Conservation (phyloP, 1,139 yeast species). For the Lodderomyces parapsilosis region DNA sequence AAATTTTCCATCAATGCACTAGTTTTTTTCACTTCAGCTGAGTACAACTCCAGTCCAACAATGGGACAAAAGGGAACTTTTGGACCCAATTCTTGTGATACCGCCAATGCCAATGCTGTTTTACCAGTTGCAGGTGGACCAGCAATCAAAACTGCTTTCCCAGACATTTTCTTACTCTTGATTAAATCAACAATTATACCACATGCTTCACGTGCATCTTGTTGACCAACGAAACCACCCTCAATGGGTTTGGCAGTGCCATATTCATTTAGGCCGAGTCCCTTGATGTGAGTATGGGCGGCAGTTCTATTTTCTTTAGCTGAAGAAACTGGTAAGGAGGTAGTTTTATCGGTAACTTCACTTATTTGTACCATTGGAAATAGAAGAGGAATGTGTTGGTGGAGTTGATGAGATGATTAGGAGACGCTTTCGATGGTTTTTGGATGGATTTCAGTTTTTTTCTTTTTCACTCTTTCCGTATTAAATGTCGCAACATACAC, state of each 20-base stretch:
- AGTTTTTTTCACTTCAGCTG: conserved; percentile 98
- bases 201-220: conserved; percentile 94
- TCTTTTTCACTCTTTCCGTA: too few relatives aligned
- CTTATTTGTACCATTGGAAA: conserved; percentile 76
- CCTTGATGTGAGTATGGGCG: conserved; percentile 96
- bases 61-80: conserved; percentile 98
- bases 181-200: conserved; percentile 93
- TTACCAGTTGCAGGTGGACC: conserved; percentile 99
- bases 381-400: background rate
- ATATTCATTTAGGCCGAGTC: conserved; percentile 88
- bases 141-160: conserved; percentile 91
- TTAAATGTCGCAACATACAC: too few relatives aligned
- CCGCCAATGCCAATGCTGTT: conserved; percentile 93
- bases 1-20: conserved; percentile 97
- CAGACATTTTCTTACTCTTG: conserved; percentile 90
- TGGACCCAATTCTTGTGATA: conserved; percentile 96
- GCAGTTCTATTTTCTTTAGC: conserved; percentile 77
- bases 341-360: conserved; percentile 64
- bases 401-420: background rate
- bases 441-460: too few relatives aligned
- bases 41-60: conserved; percentile 90
- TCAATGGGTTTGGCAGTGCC: conserved; percentile 84
- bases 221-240: conserved; percentile 96
- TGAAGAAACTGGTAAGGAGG: conserved; percentile 12
- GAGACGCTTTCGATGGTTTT: background rate